These are phyloP conservation scores for Calonectria fujianensis DNA, from an alignment of 2,329 filamentous ascomycete species.

Conservation along the genomic window DNA sequence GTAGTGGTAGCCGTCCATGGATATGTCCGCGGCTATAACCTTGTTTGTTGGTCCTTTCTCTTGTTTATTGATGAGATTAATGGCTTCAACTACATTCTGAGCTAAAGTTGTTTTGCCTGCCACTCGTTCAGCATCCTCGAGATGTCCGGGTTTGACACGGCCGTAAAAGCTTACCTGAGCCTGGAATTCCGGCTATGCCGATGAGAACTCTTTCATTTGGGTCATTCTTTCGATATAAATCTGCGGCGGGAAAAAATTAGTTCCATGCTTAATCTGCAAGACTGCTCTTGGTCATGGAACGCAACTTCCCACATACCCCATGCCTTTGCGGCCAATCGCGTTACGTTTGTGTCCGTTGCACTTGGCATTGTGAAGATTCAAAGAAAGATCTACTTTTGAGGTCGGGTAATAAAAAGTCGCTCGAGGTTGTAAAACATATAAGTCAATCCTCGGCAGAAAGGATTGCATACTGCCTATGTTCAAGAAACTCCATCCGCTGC, in stretches of 20 bases:
- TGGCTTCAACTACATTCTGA: not conserved
- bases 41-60: not conserved
- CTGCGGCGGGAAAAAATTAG: not conserved
- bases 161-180: not conserved
- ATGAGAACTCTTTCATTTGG: not conserved
- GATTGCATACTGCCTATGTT: not conserved
- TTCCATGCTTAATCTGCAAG: not conserved
- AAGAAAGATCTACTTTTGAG: not conserved
- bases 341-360: not conserved
- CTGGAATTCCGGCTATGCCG: constrained; percentile 21
- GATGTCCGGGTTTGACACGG: not conserved
- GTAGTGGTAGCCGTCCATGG: constrained; percentile 35
- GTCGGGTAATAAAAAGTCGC: not conserved
- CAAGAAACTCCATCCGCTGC: not conserved
- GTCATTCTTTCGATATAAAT: not conserved
- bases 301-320: not conserved
- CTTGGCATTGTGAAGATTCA: not conserved
- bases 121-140: not conserved
- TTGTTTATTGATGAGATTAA: not conserved
- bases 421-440: not conserved
- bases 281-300: not conserved
- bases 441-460: not conserved
- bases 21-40: not conserved
- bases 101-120: constrained; percentile 10
- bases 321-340: not conserved